Evolutionary conservation across 2,329 filamentous ascomycete genomes (phyloP).

Genomic region (Aspergillus sp.): DNA sequence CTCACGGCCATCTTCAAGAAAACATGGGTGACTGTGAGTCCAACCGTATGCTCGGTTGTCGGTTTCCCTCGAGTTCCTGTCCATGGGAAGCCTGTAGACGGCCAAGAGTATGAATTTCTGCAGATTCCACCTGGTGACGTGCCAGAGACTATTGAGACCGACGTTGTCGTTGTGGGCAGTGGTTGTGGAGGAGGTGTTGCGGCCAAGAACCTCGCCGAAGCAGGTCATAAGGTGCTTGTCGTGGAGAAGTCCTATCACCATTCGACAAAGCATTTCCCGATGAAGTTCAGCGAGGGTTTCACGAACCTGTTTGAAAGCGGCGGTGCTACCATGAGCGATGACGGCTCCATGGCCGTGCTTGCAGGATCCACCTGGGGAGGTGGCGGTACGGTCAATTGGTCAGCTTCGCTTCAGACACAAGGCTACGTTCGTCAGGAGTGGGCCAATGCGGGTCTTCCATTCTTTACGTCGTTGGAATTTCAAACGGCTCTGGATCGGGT

Average conservation of each 20-base stretch:
- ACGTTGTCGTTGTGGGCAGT: slow-evolving; percentile 79
- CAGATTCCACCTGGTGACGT: slow-evolving; percentile 48
- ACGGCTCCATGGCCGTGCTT: slow-evolving; percentile 54
- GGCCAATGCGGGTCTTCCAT: slow-evolving; percentile 60
- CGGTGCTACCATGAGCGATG: slow-evolving; percentile 51
- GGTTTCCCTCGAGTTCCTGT: slow-evolving; percentile 50
- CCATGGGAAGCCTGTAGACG: slow-evolving; percentile 45
- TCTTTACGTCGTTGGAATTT: slow-evolving; percentile 68
- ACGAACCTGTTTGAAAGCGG: slow-evolving; percentile 64
- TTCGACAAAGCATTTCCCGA: slow-evolving; percentile 64
- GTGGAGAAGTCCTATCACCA: slow-evolving; percentile 79
- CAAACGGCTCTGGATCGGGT: slow-evolving; percentile 75
- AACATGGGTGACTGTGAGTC: slow-evolving; percentile 48
- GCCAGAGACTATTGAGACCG: slow-evolving; percentile 61
- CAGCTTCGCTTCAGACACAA: slow-evolving; percentile 60
- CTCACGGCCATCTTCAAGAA: slow-evolving; percentile 46
- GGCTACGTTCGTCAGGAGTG: slow-evolving; percentile 74
- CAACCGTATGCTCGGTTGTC: slow-evolving; percentile 44
- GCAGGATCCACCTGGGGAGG: slow-evolving; percentile 74
- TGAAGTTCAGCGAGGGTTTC: slow-evolving; percentile 56
- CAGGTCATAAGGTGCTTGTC: slow-evolving; percentile 67
- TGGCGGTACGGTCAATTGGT: slow-evolving; percentile 86
- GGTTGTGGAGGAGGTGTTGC: slow-evolving; percentile 78
- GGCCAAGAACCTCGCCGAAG: slow-evolving; percentile 73
- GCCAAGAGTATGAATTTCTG: slow-evolving; percentile 51